These are phyloP conservation scores for Nematocida major DNA, from an alignment of 371 early-diverging fungal species.

Conservation along the genomic window DNA sequence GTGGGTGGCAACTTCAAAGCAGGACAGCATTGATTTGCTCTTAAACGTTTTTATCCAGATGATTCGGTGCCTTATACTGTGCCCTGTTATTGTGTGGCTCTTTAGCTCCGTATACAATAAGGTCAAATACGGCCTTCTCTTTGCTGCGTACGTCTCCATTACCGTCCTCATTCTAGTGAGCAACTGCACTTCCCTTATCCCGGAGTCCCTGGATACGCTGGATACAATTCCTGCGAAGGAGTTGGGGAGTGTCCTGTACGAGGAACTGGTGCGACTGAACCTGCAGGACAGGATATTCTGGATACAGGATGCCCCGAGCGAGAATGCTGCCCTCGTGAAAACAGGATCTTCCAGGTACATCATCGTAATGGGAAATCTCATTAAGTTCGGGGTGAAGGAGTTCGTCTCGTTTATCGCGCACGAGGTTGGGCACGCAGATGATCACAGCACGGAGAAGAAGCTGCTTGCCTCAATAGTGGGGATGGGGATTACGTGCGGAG, in stretches of 20 bases:
- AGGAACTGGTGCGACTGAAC: conserved; percentile 21
- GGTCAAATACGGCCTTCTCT: conserved; percentile 7
- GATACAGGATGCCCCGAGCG: background rate
- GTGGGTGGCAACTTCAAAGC: conserved; percentile 14
- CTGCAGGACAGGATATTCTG: conserved; percentile 34
- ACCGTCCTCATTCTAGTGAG: conserved; percentile 18
- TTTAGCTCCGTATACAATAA: conserved; percentile 48
- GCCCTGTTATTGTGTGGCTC: conserved; percentile 37
- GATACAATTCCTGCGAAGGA: conserved; percentile 9
- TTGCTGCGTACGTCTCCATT: conserved; percentile 30
- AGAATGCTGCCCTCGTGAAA: conserved; percentile 47
- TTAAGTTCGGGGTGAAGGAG: conserved; percentile 48
- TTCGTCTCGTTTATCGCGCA: conserved; percentile 63
- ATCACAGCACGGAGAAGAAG: conserved; percentile 63
- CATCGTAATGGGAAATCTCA: conserved; percentile 55
- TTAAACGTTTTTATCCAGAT: background rate
- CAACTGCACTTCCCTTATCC: conserved; percentile 35
- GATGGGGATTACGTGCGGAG: conserved; percentile 51
- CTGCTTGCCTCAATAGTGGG: conserved; percentile 49
- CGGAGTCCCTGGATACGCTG: conserved; percentile 3
- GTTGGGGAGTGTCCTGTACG: background rate
- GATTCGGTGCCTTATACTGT: conserved; percentile 15
- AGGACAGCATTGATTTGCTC: background rate
- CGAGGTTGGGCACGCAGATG: conserved; percentile 65
- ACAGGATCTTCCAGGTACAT: conserved; percentile 32